Conservation (phyloP, 164 flowering plant genomes). For the Warburgia ugandensis region DNA sequence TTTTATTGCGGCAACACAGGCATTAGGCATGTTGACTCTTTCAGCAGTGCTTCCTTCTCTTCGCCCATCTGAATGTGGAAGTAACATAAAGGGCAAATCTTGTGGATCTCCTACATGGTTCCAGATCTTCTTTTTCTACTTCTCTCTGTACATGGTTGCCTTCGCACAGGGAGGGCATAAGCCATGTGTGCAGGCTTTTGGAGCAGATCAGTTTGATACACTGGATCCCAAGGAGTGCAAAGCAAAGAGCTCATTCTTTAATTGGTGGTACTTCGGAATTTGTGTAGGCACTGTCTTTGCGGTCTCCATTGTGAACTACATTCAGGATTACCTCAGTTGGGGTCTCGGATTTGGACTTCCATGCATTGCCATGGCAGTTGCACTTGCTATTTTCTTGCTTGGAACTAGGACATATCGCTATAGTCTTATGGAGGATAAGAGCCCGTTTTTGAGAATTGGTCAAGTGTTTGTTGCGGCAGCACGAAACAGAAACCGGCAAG, state of each 20-base stretch:
- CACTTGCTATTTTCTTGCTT: constrained; percentile 9
- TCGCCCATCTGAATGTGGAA: background rate
- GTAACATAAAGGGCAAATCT: background rate
- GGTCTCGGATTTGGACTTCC: constrained; percentile 17
- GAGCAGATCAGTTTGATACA: constrained; percentile 15
- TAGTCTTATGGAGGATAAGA: constrained; percentile 18
- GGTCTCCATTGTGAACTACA: constrained; percentile 2
- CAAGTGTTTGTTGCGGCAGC: constrained; percentile 38
- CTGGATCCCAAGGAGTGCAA: constrained; percentile 5
- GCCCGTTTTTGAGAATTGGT: constrained; percentile 38
- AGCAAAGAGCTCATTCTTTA: constrained; percentile 16
- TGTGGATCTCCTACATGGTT: constrained; percentile 5
- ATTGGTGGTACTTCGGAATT: constrained; percentile 12
- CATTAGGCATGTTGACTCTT: constrained; percentile 14
- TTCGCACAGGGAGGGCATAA: constrained; percentile 28
- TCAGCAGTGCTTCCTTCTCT: constrained; percentile 11
- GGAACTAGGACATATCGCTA: constrained; percentile 13
- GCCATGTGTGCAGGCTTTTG: constrained; percentile 20
- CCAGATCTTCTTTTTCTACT: constrained; percentile 11
- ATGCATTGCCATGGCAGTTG: constrained; percentile 7
- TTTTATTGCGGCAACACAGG: constrained; percentile 8
- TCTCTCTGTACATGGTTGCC: constrained; percentile 15
- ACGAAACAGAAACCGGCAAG: constrained; percentile 15
- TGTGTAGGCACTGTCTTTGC: background rate
- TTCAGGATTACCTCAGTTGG: constrained; percentile 15